Evolutionary conservation across 805 yeast genomes (phyloP).

Genomic region (Yarrowia osloensis): DNA sequence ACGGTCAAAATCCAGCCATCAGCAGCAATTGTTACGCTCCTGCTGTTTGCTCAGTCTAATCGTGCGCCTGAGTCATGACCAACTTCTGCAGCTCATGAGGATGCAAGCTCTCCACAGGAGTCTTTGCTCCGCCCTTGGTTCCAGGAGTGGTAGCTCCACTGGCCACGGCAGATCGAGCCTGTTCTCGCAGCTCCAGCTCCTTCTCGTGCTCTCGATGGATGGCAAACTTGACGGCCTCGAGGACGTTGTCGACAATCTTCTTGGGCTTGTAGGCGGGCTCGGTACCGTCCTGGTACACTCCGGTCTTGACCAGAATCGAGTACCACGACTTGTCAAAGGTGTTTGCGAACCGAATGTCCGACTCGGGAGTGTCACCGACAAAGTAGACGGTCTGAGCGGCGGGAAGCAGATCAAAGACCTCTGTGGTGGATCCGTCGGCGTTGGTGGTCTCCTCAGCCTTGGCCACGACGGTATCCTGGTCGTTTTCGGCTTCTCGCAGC

Average conservation of each 20-base stretch:
- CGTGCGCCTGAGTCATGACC: slow-evolving; percentile 12
- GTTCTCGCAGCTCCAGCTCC: slow-evolving; percentile 58
- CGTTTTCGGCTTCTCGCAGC: not conserved
- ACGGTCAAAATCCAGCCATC: too few relatives aligned
- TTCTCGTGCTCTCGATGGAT: slow-evolving; percentile 75
- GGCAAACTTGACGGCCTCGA: slow-evolving; percentile 81
- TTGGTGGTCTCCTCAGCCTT: slow-evolving; percentile 45
- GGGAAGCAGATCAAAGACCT: slow-evolving; percentile 56
- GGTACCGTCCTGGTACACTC: slow-evolving; percentile 81
- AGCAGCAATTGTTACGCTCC: not conserved
- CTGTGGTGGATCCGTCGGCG: slow-evolving; percentile 44
- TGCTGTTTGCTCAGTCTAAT: not conserved
- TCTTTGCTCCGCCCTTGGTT: not conserved
- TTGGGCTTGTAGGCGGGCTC: slow-evolving; percentile 79
- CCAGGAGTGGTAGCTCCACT: slow-evolving; percentile 21
- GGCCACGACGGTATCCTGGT: slow-evolving; percentile 36
- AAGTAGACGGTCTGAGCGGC: slow-evolving; percentile 85
- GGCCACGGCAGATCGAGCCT: slow-evolving; percentile 21
- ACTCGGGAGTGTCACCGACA: slow-evolving; percentile 89
- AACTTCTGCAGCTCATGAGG: slow-evolving; percentile 29
- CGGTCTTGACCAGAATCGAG: slow-evolving; percentile 82
- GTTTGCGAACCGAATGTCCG: slow-evolving; percentile 84
- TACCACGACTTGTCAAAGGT: slow-evolving; percentile 83
- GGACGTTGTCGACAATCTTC: slow-evolving; percentile 67
- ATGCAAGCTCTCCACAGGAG: slow-evolving; percentile 12